A percentile compares a stretch with the other conserved stretches of the same genome.
These are phyloP conservation scores for Magnolia kwangsiensis DNA, from an alignment of 164 flowering plant genomes.

Conservation along the genomic window DNA sequence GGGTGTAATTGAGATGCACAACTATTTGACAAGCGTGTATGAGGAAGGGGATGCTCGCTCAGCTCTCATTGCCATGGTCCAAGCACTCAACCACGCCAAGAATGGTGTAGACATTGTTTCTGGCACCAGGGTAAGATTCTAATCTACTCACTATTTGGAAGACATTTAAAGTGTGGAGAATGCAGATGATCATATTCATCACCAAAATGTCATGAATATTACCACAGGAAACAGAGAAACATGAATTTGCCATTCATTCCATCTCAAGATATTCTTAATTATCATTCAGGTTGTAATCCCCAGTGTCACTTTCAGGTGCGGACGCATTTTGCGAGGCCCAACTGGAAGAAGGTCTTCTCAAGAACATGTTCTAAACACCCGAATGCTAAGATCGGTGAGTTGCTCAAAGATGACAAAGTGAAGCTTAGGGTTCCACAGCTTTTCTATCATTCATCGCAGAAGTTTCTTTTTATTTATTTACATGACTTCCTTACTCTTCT, in stretches of 20 bases:
- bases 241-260: neutral
- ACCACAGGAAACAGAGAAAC: neutral
- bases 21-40: constrained; percentile 94
- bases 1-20: constrained; percentile 99
- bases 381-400: constrained; percentile 70
- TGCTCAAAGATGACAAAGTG: neutral
- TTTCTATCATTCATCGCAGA: neutral
- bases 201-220: neutral
- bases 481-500: neutral
- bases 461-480: neutral
- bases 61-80: constrained; percentile 97
- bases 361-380: constrained; percentile 62
- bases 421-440: neutral
- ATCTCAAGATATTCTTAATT: neutral
- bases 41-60: constrained; percentile 99
- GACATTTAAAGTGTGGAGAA: neutral
- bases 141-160: neutral
- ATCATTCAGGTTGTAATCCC: neutral
- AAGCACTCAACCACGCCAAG: constrained; percentile 96
- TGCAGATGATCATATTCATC: neutral
- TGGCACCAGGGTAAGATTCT: constrained; percentile 68
- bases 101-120: constrained; percentile 95
- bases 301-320: constrained; percentile 45
- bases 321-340: constrained; percentile 92
- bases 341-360: constrained; percentile 83